Base-by-base conservation (phyloP, 1,284 basidiomycete genomes). In the Rhodotorula sp. region DNA sequence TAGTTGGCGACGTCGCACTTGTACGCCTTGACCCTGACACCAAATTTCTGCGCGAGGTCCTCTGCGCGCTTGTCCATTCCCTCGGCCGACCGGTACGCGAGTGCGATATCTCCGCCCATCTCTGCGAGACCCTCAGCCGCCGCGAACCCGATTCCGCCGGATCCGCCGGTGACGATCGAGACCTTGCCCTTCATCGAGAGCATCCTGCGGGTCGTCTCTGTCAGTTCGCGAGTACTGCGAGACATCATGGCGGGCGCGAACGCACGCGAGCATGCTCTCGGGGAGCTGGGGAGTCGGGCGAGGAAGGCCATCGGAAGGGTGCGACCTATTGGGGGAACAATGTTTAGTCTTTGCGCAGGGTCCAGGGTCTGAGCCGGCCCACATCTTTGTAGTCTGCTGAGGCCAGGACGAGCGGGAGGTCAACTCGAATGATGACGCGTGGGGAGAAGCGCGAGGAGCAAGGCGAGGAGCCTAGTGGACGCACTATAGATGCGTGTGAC, bases 1-100 rank as follows among this genome's bases (percentile, higher is more conserved):
- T 68, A 71, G 46, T 67, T 64, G 24, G 54, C 66, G 36, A 74
- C 70, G 44, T 67, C 51, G 66, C 68, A 68, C 66, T 74, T 59
- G 66, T 75, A 71, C 49, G 84, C 84, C 82, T 84, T 79, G 66
- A 79, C 77, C 73, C 76, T 77, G 59, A 81, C 78, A 4, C 74
- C 66, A 39, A 80, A 80, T 68, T 82, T 77, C 58, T 82, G 78
- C 8, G 74, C 75, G 48, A 83, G 75, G 8, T 79, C 62, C 13
- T 74, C 72, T 0, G 84, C 84, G 11, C 81, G 78, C 9, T 83
- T 74, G 6, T 78, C 78, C 13, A 83, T 84, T 56, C 82, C 74
- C 68, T 76, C 74, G 29, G 81, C 80, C 19, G 67, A 67, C 66
- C 70, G 66, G 69, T 73, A 73, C 27, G 67, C 49, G 51, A 73